Evolutionary conservation across 1,139 yeast species (phyloP).

Genomic region (Yamadazyma taylorii): DNA sequence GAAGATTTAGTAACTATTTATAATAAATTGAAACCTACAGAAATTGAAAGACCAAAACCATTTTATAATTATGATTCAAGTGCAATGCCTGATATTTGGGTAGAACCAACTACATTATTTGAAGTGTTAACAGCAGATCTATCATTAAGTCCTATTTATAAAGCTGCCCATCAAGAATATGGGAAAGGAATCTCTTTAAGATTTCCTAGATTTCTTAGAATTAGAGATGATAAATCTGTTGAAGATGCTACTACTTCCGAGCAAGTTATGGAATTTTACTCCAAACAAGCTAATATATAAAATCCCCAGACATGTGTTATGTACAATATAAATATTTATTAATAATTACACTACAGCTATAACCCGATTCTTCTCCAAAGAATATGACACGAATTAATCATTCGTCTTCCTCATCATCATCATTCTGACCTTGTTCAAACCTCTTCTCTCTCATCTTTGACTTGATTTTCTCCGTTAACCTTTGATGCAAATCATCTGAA

Average conservation of each 20-base stretch:
- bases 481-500: conserved; percentile 14
- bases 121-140: conserved; percentile 95
- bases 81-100: conserved; percentile 92
- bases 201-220: conserved; percentile 84
- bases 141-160: conserved; percentile 87
- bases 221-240: conserved; percentile 82
- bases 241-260: conserved; percentile 91
- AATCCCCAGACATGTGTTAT: conserved; percentile 1
- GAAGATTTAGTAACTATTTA: conserved; percentile 67
- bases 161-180: conserved; percentile 75
- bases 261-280: conserved; percentile 88
- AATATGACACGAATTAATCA: too few species aligned
- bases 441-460: conserved; percentile 36
- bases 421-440: conserved; percentile 12
- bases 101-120: conserved; percentile 83
- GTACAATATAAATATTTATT: conserved; percentile 1
- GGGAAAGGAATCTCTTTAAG: conserved; percentile 90
- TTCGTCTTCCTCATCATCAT: too few species aligned
- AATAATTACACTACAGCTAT: too few species aligned
- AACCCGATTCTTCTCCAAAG: too few species aligned
- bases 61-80: conserved; percentile 70
- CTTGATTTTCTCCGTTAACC: conserved; percentile 37
- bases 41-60: conserved; percentile 63
- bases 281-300: conserved; percentile 58
- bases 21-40: conserved; percentile 66